These are phyloP conservation scores for Ceriops zippeliana DNA, from an alignment of 345 rosid species.

Conservation along the genomic window DNA sequence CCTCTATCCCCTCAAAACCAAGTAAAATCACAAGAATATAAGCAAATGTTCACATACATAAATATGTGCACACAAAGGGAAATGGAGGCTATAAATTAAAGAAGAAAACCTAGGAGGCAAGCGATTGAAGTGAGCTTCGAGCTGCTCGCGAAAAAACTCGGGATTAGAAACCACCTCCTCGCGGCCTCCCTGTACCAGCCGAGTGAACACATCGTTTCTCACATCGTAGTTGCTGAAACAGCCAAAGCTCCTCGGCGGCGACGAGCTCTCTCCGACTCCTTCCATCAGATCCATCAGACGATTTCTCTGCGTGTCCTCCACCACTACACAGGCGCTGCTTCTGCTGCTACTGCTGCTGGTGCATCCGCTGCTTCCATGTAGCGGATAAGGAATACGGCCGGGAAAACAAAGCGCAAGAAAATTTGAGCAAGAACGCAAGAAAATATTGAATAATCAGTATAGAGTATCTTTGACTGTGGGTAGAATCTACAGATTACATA, in stretches of 20 bases:
- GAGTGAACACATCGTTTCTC: slow-evolving; percentile 47
- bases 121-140: slow-evolving; percentile 66
- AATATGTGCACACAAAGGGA: background rate
- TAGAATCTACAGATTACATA: slow-evolving; percentile 32
- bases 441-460: background rate
- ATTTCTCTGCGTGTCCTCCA: background rate
- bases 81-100: slow-evolving; percentile 1
- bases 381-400: background rate
- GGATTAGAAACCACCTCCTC: slow-evolving; percentile 49
- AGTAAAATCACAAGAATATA: no score
- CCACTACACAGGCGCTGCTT: background rate
- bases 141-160: slow-evolving; percentile 42
- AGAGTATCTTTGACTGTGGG: slow-evolving; percentile 50
- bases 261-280: slow-evolving; percentile 78
- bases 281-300: slow-evolving; percentile 57
- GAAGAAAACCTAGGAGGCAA: slow-evolving; percentile 54
- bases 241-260: slow-evolving; percentile 64
- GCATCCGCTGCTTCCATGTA: background rate
- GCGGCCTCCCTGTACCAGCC: slow-evolving; percentile 48
- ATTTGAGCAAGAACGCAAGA: background rate
- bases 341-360: background rate
- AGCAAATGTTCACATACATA: background rate
- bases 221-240: slow-evolving; percentile 42
- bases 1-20: no score
- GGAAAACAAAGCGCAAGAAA: slow-evolving; percentile 16